A percentile compares a stretch with the other conserved stretches of the same genome.
Conservation (phyloP, 257 asterid species). For the Hygrophila difformis region DNA sequence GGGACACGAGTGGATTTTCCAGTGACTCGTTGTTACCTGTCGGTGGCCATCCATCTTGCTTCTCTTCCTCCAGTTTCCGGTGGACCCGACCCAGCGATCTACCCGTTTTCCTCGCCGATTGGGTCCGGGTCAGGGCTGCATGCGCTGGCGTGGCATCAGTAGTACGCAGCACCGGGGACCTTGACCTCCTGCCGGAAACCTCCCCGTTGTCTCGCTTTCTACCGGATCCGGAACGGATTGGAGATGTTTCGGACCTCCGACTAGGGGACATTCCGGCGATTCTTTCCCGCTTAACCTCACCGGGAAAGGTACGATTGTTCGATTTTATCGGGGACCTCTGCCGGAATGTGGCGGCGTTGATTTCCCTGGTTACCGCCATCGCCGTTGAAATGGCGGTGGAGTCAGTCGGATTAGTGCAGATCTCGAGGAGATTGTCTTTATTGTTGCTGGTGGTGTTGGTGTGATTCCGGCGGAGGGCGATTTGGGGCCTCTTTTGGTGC, state of each 20-base stretch:
- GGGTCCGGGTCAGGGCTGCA: constrained; percentile 35
- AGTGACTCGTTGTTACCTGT: constrained; percentile 54
- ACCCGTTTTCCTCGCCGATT: constrained; percentile 40
- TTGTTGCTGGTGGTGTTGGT: not conserved
- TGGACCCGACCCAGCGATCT: constrained; percentile 53
- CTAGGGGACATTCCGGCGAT: constrained; percentile 43
- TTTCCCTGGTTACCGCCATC: constrained; percentile 20
- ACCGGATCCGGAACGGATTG: constrained; percentile 33
- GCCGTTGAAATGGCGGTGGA: constrained; percentile 22
- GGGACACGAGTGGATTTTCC: constrained; percentile 90
- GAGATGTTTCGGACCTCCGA: constrained; percentile 43
- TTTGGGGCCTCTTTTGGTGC: constrained; percentile 20
- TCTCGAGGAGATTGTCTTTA: constrained; percentile 29
- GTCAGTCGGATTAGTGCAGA: constrained; percentile 28
- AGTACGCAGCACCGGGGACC: constrained; percentile 50
- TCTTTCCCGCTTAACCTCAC: constrained; percentile 23
- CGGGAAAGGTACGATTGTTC: constrained; percentile 29
- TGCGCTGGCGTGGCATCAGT: constrained; percentile 20
- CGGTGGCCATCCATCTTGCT: constrained; percentile 29
- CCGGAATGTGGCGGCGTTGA: constrained; percentile 16
- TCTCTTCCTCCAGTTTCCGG: constrained; percentile 27
- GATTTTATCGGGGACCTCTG: constrained; percentile 44
- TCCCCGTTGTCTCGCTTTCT: constrained; percentile 40
- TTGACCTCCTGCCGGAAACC: constrained; percentile 53
- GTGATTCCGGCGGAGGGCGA: constrained; percentile 13